Evolutionary conservation across 2,329 filamentous ascomycete genomes (phyloP).

Genomic region (Fusarium pininemorale): DNA sequence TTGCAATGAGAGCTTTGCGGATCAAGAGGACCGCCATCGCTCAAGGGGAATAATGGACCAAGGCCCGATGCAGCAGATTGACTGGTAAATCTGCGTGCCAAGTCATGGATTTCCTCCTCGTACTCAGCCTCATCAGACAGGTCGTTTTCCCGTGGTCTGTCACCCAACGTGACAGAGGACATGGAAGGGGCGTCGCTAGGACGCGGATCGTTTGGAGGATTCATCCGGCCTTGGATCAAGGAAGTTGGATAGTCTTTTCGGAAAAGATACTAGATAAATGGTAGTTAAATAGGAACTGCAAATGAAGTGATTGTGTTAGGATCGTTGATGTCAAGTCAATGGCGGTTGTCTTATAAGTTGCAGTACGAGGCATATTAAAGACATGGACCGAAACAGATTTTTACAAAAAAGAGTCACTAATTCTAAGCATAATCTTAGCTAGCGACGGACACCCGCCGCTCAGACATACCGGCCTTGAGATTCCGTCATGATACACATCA

Average conservation of each 20-base stretch:
- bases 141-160: background rate
- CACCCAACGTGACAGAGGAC: background rate
- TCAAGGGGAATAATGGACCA: slow-evolving; percentile 31
- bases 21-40: slow-evolving; percentile 43
- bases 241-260: fast-evolving
- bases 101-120: slow-evolving; percentile 5
- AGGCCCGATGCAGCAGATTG: slow-evolving; percentile 13
- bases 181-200: background rate
- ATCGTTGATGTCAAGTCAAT: background rate
- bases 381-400: background rate
- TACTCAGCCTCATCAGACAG: background rate
- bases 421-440: background rate
- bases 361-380: background rate
- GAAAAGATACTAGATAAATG: fast-evolving
- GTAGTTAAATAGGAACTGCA: no score
- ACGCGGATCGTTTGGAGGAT: background rate
- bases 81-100: slow-evolving; percentile 23
- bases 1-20: slow-evolving; percentile 53
- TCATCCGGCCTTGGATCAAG: background rate
- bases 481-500: background rate
- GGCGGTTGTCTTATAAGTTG: background rate
- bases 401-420: background rate
- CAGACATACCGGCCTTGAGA: background rate
- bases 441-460: background rate
- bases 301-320: background rate